These are phyloP conservation scores for Cucurbita maxima DNA, from an alignment of 306 rosid genomes.

Conservation along the genomic window DNA sequence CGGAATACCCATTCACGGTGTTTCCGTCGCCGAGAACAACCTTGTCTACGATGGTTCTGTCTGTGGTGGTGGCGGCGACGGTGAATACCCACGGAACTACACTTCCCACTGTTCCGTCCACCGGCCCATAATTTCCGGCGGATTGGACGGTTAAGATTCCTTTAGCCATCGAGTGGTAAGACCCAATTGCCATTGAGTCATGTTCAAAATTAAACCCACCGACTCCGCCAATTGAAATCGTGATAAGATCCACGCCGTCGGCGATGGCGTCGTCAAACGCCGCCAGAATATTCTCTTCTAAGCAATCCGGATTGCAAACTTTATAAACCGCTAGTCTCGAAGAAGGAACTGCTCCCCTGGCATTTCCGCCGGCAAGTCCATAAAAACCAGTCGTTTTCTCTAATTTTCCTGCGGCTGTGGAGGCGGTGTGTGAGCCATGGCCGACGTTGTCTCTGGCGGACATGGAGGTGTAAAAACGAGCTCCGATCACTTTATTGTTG, in stretches of 20 bases:
- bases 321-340: conserved; percentile 15
- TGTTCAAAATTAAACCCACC: fast-evolving
- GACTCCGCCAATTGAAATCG: conserved; percentile 7
- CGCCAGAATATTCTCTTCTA: conserved; percentile 9
- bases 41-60: conserved; percentile 14
- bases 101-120: not conserved
- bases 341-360: conserved; percentile 25
- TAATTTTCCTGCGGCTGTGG: conserved; percentile 14
- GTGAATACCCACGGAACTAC: conserved; percentile 24
- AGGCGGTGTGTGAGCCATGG: conserved; percentile 22
- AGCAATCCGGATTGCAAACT: conserved; percentile 4
- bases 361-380: conserved; percentile 16
- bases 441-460: conserved; percentile 13
- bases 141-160: conserved; percentile 24
- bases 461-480: not conserved
- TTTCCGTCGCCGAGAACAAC: conserved; percentile 22
- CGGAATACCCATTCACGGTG: not conserved
- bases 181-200: conserved; percentile 22
- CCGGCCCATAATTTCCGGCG: conserved; percentile 29
- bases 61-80: conserved; percentile 31
- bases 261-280: conserved; percentile 42
- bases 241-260: conserved; percentile 31
- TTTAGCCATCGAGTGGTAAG: conserved; percentile 28
- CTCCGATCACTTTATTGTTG: conserved; percentile 22
- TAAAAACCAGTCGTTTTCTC: conserved; percentile 7